These are phyloP conservation scores for Aspergillus tamarii DNA, from an alignment of 2,329 filamentous ascomycete species.

Conservation along the genomic window DNA sequence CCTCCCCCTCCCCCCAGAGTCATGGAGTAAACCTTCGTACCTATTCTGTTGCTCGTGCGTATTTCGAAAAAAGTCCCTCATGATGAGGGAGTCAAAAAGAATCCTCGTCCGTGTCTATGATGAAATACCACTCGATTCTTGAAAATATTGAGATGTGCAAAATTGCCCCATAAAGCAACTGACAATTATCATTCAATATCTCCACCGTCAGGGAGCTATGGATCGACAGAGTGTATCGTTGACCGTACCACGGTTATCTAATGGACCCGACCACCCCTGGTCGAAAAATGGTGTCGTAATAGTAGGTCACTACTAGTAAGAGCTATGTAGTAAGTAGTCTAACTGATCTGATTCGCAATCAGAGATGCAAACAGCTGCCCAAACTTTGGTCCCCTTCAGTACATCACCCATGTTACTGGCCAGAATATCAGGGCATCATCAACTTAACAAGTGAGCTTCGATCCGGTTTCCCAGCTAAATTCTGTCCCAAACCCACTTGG, in stretches of 20 bases:
- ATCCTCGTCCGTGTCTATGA: not conserved
- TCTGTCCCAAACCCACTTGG: not conserved
- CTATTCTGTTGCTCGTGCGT: not conserved
- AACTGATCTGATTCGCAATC: not conserved
- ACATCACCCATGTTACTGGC: not conserved
- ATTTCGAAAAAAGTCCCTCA: not conserved
- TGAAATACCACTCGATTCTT: not conserved
- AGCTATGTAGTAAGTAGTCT: not conserved
- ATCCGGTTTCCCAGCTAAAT: not conserved
- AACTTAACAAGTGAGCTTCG: not conserved
- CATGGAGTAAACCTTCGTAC: not conserved
- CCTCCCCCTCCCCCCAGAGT: not conserved
- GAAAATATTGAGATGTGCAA: not conserved
- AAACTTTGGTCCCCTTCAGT: not conserved
- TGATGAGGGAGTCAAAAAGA: not conserved
- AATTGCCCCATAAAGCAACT: not conserved
- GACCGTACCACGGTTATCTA: slow-evolving; percentile 3
- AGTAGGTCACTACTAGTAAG: no score
- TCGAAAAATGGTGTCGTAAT: slow-evolving; percentile 19
- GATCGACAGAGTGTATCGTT: not conserved
- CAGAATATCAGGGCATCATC: not conserved
- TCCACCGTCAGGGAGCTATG: not conserved
- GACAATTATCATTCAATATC: not conserved
- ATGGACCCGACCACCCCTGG: not conserved
- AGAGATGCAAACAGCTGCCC: not conserved